Conservation (phyloP, 2,329 filamentous ascomycete species). For the Thielaviopsis euricoi region DNA sequence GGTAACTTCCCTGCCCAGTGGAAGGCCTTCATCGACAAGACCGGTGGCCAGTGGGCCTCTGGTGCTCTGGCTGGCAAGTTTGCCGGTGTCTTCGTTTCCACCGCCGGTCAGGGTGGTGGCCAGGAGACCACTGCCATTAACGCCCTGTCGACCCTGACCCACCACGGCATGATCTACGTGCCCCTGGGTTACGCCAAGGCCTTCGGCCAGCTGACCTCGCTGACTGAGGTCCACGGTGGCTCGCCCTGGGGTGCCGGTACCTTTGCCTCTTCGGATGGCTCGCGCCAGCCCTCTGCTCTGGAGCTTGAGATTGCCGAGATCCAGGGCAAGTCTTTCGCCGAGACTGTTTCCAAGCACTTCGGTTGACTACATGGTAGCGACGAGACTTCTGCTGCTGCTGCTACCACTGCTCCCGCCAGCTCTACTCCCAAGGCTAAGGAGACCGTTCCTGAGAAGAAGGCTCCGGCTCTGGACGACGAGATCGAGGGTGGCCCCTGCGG, state of each 20-base stretch:
- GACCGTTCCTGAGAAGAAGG: slow-evolving; percentile 6
- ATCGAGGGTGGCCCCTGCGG: slow-evolving; percentile 58
- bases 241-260: slow-evolving; percentile 89
- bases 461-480: slow-evolving; percentile 25
- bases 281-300: slow-evolving; percentile 56
- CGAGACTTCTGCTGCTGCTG: slow-evolving; percentile 16
- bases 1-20: slow-evolving; percentile 96
- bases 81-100: slow-evolving; percentile 79
- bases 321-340: slow-evolving; percentile 78
- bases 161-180: slow-evolving; percentile 95
- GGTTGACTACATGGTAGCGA: slow-evolving; percentile 61
- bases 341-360: slow-evolving; percentile 52
- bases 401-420: slow-evolving; percentile 12
- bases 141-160: slow-evolving; percentile 68
- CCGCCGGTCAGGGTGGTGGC: slow-evolving; percentile 70
- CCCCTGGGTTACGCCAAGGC: slow-evolving; percentile 78
- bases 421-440: slow-evolving; percentile 13
- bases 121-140: slow-evolving; percentile 79
- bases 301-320: slow-evolving; percentile 66
- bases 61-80: slow-evolving; percentile 77
- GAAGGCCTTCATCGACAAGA: slow-evolving; percentile 87
- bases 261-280: slow-evolving; percentile 64
- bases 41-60: slow-evolving; percentile 64
- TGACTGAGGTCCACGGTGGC: slow-evolving; percentile 71
- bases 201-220: slow-evolving; percentile 53